phyloP scores from a whole-genome alignment of 177 flowering plant species.

The Vitis hybrid region DNA sequence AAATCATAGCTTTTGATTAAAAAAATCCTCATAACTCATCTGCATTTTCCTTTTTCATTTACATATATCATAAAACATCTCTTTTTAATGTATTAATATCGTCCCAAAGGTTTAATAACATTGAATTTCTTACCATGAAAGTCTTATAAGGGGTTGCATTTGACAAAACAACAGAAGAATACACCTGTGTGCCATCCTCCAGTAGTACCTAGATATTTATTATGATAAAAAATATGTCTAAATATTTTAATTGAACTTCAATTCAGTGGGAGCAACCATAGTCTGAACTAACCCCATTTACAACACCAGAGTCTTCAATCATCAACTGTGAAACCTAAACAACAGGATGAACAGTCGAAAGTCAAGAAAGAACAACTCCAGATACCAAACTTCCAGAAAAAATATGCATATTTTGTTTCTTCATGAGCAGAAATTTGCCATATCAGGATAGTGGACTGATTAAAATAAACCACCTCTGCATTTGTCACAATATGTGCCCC shows the following conservation, averaged over 20 bases:
- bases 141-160: constrained; percentile 95
- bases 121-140: constrained; percentile 58
- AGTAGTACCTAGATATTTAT: constrained; percentile 56
- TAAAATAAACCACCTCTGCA: constrained; percentile 57
- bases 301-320: constrained; percentile 57
- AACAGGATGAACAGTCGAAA: constrained; percentile 8
- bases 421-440: background rate
- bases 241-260: constrained; percentile 13
- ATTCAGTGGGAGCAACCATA: background rate
- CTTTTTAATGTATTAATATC: too few species aligned
- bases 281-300: constrained; percentile 65
- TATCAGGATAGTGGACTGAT: background rate
- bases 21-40: background rate
- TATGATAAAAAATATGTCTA: constrained; percentile 10
- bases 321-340: constrained; percentile 66
- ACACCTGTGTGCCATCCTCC: constrained; percentile 72
- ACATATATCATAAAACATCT: too few species aligned
- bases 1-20: background rate
- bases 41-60: too few species aligned
- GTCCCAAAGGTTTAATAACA: too few species aligned
- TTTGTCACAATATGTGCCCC: constrained; percentile 79
- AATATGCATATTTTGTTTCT: too few species aligned
- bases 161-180: constrained; percentile 77
- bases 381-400: background rate
- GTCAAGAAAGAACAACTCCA: background rate